Percentiles rank a stretch among this genome's conserved stretches.
These are phyloP conservation scores for Nemania diffusa DNA, from an alignment of 2,329 filamentous ascomycete genomes.

Conservation along the genomic window DNA sequence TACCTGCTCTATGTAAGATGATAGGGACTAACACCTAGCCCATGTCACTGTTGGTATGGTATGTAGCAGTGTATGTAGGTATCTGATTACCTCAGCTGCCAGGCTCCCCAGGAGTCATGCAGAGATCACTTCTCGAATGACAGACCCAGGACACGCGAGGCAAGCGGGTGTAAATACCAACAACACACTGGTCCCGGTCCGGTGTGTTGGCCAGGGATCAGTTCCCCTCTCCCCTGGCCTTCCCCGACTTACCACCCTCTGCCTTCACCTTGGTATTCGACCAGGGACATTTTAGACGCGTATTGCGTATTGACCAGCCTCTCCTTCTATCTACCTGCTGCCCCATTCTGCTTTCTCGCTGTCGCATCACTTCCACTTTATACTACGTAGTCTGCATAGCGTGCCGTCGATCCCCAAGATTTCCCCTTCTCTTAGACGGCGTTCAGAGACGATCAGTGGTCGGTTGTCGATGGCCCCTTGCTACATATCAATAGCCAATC, in stretches of 20 bases:
- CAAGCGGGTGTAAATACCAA: not conserved
- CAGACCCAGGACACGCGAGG: not conserved
- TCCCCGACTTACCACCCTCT: slow-evolving; percentile 18
- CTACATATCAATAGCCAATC: slow-evolving; percentile 14
- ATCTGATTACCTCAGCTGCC: not conserved
- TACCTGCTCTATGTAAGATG: no score
- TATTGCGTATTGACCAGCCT: slow-evolving; percentile 5
- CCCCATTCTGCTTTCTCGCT: slow-evolving; percentile 2
- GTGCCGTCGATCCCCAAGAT: slow-evolving; percentile 18
- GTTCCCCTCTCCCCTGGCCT: slow-evolving; percentile 19
- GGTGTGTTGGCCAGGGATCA: slow-evolving; percentile 14
- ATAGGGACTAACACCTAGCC: no score
- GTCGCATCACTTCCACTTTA: slow-evolving; percentile 12
- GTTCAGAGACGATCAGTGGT: not conserved
- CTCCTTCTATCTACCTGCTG: slow-evolving; percentile 1
- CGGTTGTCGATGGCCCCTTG: slow-evolving; percentile 6
- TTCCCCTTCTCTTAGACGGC: slow-evolving; percentile 3
- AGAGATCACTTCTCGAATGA: slow-evolving; percentile 8
- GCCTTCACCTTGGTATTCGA: slow-evolving; percentile 24
- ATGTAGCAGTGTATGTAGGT: not conserved
- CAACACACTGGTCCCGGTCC: not conserved
- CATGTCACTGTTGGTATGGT: not conserved
- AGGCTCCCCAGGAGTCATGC: not conserved
- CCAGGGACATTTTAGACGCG: slow-evolving; percentile 19
- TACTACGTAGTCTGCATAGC: slow-evolving; percentile 4